Conservation (phyloP, 148 eudicot species). For the Spergularia bocconei region DNA sequence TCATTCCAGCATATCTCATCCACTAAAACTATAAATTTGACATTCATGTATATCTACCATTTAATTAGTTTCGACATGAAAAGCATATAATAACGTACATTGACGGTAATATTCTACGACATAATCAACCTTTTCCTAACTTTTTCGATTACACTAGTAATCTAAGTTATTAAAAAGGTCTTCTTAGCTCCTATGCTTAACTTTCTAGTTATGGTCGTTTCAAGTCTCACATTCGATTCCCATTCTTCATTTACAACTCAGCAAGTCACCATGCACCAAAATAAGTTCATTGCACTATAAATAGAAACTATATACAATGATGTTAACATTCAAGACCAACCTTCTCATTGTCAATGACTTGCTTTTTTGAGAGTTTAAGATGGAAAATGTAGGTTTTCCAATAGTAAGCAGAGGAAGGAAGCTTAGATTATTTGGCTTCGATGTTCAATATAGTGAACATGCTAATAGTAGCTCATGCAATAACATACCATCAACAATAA, state of each 20-base stretch:
- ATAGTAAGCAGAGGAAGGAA: conserved; percentile 5
- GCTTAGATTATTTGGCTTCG: conserved; percentile 26
- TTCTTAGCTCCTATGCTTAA: not conserved
- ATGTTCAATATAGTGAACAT: conserved; percentile 1
- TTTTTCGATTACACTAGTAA: not conserved
- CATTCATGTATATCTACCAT: not conserved
- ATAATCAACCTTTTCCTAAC: not conserved
- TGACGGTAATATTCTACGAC: conserved; percentile 6
- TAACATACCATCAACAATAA: too few relatives aligned
- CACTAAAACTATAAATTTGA: not conserved
- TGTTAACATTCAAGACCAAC: too few relatives aligned
- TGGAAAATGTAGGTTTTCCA: not conserved
- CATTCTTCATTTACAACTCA: too few relatives aligned
- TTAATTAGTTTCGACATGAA: not conserved
- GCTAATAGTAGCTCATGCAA: not conserved
- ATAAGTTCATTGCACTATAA: too few relatives aligned
- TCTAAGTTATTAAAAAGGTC: not conserved
- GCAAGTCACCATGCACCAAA: too few relatives aligned
- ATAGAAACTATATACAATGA: too few relatives aligned
- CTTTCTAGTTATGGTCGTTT: not conserved
- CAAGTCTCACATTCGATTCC: too few relatives aligned
- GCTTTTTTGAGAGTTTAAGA: not conserved
- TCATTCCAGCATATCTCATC: conserved; percentile 1
- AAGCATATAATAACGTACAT: conserved; percentile 3
- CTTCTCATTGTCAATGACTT: too few relatives aligned